Base-by-base conservation (phyloP, 805 yeast genomes). In the Yarrowia divulgata region DNA sequence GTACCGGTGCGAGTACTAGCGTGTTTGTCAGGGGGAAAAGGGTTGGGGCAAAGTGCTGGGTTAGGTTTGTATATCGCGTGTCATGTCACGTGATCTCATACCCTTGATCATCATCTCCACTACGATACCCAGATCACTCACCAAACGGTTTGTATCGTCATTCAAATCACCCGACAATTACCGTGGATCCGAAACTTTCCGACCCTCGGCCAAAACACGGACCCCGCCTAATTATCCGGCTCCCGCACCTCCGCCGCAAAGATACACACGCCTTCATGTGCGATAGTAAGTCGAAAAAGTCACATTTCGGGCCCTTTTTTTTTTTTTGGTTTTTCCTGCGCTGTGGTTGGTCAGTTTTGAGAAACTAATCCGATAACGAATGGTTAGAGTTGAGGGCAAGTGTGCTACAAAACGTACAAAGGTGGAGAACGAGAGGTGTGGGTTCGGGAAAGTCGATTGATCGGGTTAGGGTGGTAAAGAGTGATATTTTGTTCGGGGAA, bases 141-240 rank as follows among this genome's bases (percentile, higher is more conserved):
- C 29, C 29, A 23, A 23, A 23, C 29, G 29, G 29, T n/a, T n/a
- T n/a, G n/a, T n/a, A n/a, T n/a, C n/a, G n/a, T n/a, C n/a, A n/a
- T n/a, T n/a, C n/a, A n/a, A n/a, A n/a, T n/a, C 43, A 54, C 49
- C 64, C 64, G 64, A 57, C 43, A 42, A 57, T 42, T 57, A 43
- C 64, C 64, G 64, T 23, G 29, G 19, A 13, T 42, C 64, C 64
- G 64, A 19, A 43, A 57, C 37, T 42, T 57, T 57, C 64, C 64
- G 64, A 57, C 18, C 16, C 40, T 57, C 64, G 64, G 64, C 32
- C 18, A 6, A 40, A 40, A 23, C 48, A 29, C 63, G 63, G 63
- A 50, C 19, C 19, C 46, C 39, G 12, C 52, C 19, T 57, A 55
- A 55, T 57, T 40, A 39, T 40, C 58, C 58, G 58, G 58, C 16